These are phyloP conservation scores for Strobilomyces echinocephalus DNA, from an alignment of 768 basidiomycete genomes.

Conservation along the genomic window DNA sequence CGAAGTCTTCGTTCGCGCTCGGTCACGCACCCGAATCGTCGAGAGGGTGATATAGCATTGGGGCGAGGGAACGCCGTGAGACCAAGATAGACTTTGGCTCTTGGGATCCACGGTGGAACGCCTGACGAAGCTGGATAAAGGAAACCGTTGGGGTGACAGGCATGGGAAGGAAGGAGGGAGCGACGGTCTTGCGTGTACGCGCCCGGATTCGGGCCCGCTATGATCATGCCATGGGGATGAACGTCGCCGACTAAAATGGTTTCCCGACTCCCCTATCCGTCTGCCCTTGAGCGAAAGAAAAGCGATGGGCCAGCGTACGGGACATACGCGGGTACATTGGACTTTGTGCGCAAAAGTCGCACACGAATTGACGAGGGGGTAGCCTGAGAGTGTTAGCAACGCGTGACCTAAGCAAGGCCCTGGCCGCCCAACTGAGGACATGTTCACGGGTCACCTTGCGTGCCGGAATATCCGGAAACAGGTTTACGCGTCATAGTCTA, in stretches of 20 bases:
- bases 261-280: not conserved
- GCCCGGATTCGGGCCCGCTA: conserved; percentile 1
- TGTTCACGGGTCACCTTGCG: not conserved
- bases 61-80: not conserved
- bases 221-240: not conserved
- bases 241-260: no score
- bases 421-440: not conserved
- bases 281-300: not conserved
- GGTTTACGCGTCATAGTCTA: not conserved
- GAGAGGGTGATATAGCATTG: not conserved
- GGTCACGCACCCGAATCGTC: not conserved
- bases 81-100: not conserved
- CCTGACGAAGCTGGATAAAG: not conserved
- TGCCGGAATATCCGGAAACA: not conserved
- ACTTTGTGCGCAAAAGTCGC: not conserved
- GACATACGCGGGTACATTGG: conserved; percentile 6
- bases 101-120: not conserved
- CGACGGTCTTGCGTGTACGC: not conserved
- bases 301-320: not conserved
- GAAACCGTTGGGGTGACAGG: not conserved
- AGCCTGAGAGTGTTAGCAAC: not conserved
- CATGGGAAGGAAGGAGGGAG: conserved; percentile 1
- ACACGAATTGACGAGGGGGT: not conserved
- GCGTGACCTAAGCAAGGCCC: not conserved
- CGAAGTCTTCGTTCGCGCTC: not conserved